Conservation (phyloP, 345 rosid genomes). For the Cardamine resedifolia region DNA sequence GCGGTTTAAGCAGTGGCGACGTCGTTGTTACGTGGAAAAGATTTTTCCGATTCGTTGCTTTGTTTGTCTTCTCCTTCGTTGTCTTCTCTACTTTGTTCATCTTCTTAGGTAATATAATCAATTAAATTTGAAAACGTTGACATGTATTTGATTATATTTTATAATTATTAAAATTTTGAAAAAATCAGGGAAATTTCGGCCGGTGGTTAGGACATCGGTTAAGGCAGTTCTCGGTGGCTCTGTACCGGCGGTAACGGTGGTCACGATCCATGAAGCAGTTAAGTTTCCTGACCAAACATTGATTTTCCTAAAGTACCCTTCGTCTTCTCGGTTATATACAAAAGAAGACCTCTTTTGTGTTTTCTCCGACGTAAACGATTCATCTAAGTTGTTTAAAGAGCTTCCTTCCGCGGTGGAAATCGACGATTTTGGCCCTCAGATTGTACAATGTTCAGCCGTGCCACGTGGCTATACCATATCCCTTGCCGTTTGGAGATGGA, state of each 20-base stretch:
- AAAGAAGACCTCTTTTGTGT: constrained; percentile 59
- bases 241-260: constrained; percentile 24
- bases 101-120: constrained; percentile 44
- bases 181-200: constrained; percentile 46
- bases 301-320: constrained; percentile 57
- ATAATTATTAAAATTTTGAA: not conserved
- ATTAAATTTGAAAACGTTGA: not conserved
- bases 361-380: constrained; percentile 41
- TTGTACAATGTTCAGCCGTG: constrained; percentile 56
- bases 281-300: constrained; percentile 64
- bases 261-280: constrained; percentile 52
- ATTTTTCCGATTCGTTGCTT: constrained; percentile 58
- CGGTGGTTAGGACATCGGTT: constrained; percentile 42
- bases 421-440: constrained; percentile 37
- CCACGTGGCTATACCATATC: constrained; percentile 46
- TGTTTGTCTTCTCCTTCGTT: constrained; percentile 48
- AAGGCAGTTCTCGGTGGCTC: constrained; percentile 38
- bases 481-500: constrained; percentile 28
- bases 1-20: constrained; percentile 26
- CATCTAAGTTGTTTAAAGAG: constrained; percentile 37
- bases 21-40: constrained; percentile 51
- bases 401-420: constrained; percentile 46
- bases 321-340: constrained; percentile 42
- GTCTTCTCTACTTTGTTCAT: constrained; percentile 54
- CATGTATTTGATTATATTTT: not conserved